Evolutionary conservation across 306 rosid species (phyloP).

Genomic region (Glycine soja): DNA sequence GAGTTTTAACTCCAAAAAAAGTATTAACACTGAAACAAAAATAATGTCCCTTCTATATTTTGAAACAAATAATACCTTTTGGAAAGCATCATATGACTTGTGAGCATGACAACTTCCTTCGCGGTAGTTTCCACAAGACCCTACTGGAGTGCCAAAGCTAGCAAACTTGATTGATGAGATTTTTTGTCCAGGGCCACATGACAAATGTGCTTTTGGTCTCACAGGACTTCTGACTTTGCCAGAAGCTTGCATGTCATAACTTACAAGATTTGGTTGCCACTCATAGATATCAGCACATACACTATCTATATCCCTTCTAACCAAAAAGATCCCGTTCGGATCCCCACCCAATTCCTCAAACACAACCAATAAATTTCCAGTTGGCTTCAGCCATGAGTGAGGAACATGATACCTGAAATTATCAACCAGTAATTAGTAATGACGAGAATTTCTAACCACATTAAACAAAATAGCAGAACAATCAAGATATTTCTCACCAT

Average conservation of each 20-base stretch:
- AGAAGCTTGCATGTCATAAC: constrained; percentile 80
- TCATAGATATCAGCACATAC: constrained; percentile 90
- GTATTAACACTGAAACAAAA: not conserved
- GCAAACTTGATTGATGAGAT: constrained; percentile 91
- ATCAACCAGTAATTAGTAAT: constrained; percentile 34
- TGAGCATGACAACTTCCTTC: constrained; percentile 96
- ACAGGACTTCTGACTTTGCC: constrained; percentile 72
- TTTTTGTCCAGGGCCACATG: constrained; percentile 85
- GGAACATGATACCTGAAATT: constrained; percentile 95
- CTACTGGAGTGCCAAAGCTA: constrained; percentile 94
- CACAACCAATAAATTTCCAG: constrained; percentile 87
- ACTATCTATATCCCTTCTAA: constrained; percentile 80
- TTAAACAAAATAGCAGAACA: constrained; percentile 26
- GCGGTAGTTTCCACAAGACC: constrained; percentile 80
- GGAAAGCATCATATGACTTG: constrained; percentile 82
- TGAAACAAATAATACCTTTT: constrained; percentile 61
- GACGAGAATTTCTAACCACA: constrained; percentile 18
- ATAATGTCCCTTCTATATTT: not conserved
- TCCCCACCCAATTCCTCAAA: constrained; percentile 94
- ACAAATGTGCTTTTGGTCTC: constrained; percentile 86
- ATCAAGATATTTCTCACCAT: constrained; percentile 69
- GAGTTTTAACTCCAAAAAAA: not conserved
- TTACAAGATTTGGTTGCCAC: constrained; percentile 95
- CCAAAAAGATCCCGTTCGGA: constrained; percentile 86
- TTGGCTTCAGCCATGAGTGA: constrained; percentile 87